Conservation (phyloP, 257 asterid species). For the Pogostemon cablin region DNA sequence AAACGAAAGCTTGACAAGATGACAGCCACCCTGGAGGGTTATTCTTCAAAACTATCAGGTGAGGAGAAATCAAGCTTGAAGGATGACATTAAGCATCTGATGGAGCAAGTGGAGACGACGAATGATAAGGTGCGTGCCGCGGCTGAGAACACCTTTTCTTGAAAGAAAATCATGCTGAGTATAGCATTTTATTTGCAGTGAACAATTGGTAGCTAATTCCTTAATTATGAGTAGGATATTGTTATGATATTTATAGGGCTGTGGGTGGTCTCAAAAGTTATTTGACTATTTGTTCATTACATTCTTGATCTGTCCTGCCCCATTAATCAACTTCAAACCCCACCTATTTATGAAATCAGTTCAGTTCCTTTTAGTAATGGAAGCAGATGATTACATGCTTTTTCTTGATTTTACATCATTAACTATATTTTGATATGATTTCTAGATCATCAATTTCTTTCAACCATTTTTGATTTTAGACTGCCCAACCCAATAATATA, state of each 20-base stretch:
- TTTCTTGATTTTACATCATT: too few species aligned
- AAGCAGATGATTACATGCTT: too few species aligned
- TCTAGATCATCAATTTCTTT: too few species aligned
- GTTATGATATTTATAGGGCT: neutral
- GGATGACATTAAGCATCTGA: conserved; percentile 33
- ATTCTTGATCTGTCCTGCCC: too few species aligned
- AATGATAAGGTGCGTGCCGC: conserved; percentile 35
- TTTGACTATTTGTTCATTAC: too few species aligned
- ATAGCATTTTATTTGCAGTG: neutral
- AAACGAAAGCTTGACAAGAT: conserved; percentile 29
- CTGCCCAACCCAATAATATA: too few species aligned
- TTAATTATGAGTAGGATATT: neutral
- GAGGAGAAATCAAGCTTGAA: conserved; percentile 38
- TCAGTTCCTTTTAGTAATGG: too few species aligned
- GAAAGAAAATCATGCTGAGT: neutral
- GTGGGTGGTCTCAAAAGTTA: too few species aligned
- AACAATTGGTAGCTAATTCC: neutral
- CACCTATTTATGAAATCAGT: too few species aligned
- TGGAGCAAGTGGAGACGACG: conserved; percentile 28
- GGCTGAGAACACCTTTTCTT: conserved; percentile 31
- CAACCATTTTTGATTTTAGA: too few species aligned
- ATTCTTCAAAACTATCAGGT: conserved; percentile 19
- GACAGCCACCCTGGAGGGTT: conserved; percentile 16
- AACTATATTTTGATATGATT: too few species aligned
- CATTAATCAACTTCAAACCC: too few species aligned